A percentile compares a stretch with the other conserved stretches of the same genome.
Conservation (phyloP, 345 rosid species). For the Raphanus sativus region DNA sequence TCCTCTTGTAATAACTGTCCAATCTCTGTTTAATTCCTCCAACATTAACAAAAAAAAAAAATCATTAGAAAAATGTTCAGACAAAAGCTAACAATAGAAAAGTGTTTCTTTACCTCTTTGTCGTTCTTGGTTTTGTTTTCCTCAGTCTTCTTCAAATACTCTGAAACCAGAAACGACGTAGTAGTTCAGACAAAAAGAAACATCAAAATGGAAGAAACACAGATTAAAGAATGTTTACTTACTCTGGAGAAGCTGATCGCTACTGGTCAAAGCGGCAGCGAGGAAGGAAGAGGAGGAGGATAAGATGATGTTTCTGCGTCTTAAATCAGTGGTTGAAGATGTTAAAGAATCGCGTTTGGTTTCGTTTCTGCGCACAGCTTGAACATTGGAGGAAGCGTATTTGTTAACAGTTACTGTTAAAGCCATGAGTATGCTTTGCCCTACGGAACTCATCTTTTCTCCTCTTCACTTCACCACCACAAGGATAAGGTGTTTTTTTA, state of each 20-base stretch:
- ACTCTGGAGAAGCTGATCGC: constrained; percentile 73
- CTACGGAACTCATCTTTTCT: constrained; percentile 44
- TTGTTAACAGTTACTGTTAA: constrained; percentile 89
- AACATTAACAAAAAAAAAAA: not conserved
- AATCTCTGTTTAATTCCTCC: constrained; percentile 47
- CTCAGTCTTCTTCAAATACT: constrained; percentile 78
- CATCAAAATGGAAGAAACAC: not conserved
- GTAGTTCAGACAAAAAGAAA: not conserved
- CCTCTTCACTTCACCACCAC: constrained; percentile 26
- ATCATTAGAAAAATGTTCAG: not conserved
- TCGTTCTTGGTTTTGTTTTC: constrained; percentile 81
- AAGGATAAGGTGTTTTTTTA: constrained; percentile 16
- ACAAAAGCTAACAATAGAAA: not conserved
- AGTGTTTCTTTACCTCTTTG: constrained; percentile 70
- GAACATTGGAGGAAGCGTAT: constrained; percentile 72
- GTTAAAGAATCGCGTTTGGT: constrained; percentile 28
- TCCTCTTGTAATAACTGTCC: constrained; percentile 83
- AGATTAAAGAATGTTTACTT: constrained; percentile 1
- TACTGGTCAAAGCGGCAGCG: constrained; percentile 50
- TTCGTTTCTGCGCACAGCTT: constrained; percentile 61
- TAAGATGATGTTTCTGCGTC: constrained; percentile 61
- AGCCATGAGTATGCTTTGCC: constrained; percentile 87
- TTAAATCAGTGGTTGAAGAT: constrained; percentile 28
- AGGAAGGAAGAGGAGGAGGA: constrained; percentile 54
- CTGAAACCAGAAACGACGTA: constrained; percentile 39